A percentile compares a stretch with the other conserved stretches of the same genome.
These are phyloP conservation scores for Boletus reticuloceps DNA, from an alignment of 768 basidiomycete species.

Conservation along the genomic window DNA sequence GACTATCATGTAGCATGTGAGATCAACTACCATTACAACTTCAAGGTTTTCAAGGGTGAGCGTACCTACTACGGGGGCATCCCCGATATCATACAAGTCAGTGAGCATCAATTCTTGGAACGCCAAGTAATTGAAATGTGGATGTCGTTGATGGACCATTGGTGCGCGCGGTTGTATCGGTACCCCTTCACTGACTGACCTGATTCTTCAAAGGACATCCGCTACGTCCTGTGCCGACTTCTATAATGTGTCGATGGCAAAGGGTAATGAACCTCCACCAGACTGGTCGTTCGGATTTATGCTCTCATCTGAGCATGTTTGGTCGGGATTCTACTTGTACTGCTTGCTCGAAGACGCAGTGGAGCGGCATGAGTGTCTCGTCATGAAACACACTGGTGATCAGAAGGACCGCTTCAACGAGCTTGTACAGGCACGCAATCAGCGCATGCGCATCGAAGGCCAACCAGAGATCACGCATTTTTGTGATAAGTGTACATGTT, in stretches of 20 bases:
- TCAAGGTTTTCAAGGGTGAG: background rate
- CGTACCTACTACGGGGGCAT: background rate
- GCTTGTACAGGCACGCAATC: background rate
- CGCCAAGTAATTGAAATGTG: background rate
- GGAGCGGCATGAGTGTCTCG: background rate
- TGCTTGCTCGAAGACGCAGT: slow-evolving; percentile 3
- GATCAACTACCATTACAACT: slow-evolving; percentile 5
- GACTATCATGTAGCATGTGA: background rate
- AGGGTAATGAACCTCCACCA: background rate
- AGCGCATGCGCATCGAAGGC: background rate
- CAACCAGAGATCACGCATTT: background rate
- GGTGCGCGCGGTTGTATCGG: no score
- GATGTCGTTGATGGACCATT: background rate
- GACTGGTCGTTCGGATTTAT: background rate
- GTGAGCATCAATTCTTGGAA: background rate
- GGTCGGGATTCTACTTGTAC: background rate
- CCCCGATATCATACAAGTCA: background rate
- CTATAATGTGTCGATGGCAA: background rate
- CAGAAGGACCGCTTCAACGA: background rate
- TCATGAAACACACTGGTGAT: background rate
- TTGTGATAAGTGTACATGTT: background rate
- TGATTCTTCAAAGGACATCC: background rate
- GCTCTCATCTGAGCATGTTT: background rate
- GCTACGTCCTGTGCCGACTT: background rate
- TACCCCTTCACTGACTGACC: no score